phyloP scores from a whole-genome alignment of 306 rosid species.

The Potentilla sterilis region DNA sequence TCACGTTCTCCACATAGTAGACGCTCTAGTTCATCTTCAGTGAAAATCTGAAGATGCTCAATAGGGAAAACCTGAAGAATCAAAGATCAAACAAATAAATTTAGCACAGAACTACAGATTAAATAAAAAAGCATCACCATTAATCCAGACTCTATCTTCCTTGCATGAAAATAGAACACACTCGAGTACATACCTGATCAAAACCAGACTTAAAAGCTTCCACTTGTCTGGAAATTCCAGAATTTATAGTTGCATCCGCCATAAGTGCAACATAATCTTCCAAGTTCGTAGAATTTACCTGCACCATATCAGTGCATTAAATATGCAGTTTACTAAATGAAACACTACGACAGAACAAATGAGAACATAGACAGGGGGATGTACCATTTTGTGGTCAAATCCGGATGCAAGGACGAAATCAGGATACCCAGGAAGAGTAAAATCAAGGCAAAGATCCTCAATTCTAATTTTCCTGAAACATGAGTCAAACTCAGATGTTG shows the following conservation, averaged over 20 bases:
- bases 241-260: conserved; percentile 65
- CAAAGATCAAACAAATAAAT: not conserved
- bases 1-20: conserved; percentile 83
- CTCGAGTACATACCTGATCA: conserved; percentile 56
- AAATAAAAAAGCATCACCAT: not conserved
- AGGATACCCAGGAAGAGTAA: conserved; percentile 93
- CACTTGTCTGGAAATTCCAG: conserved; percentile 86
- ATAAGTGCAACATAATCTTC: conserved; percentile 70
- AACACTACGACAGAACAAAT: conserved; percentile 23
- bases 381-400: conserved; percentile 54
- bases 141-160: not conserved
- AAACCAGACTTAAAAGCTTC: conserved; percentile 93
- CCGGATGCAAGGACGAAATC: conserved; percentile 61
- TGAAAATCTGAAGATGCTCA: conserved; percentile 67
- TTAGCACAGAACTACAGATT: not conserved
- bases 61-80: conserved; percentile 73
- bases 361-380: conserved; percentile 20
- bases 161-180: conserved; percentile 13
- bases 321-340: not conserved
- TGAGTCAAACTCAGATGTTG: conserved; percentile 32
- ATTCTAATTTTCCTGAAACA: conserved; percentile 58
- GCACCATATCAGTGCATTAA: conserved; percentile 13
- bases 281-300: conserved; percentile 78
- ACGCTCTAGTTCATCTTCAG: conserved; percentile 82
- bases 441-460: conserved; percentile 96